Evolutionary conservation across 2,329 filamentous ascomycete genomes (phyloP), one percentile per base, ranked within the genome.

Genomic region (Diaporthe sp.): DNA sequence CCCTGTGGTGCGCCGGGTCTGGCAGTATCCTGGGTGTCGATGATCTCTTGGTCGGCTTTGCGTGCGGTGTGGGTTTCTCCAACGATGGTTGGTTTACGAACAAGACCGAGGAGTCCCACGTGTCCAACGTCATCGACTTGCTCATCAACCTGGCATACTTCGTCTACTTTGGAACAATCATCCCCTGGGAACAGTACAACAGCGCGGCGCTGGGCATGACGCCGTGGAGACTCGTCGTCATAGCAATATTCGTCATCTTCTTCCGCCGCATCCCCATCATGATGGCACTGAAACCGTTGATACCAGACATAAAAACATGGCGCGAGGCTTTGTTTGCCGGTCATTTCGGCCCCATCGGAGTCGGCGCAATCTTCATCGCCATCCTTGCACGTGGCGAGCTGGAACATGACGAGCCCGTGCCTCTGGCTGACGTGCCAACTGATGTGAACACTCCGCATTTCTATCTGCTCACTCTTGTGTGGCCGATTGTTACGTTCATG

Each of bases 51-150:
- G 95, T 99, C 52, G 97, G 97, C 52, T 99, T 99, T 80, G 93
- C 96, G 19, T 95, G 94, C 72, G 97, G 97, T 74, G 97, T 99
- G n/a, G 97, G 97, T 72, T 99, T 99, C 87, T 98, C 96, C 79
- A 99, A 99, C 83, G 97, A 99, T 81, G 97, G 97, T 78, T 99
- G 97, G 97, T 99, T 99, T 80, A 94, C 94, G 22, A 94, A 98
- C 81, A 98, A 98, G 88, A 99, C 97, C 0, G 97, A 99, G 82
- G 97, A 99, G 84, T 96, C 97, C 0, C 97, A 98, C 82, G 97
- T 99, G 13, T 98, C 96, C 83, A 98, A 99, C 91, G 97, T 99
- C 82, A 99, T 99, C 81, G 97, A 99, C 87, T 85, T 99, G 82
- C 87, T 99, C 76, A 92, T 99, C 86, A 99, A 99, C 84, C 90